These are phyloP conservation scores for Rubia yunnanensis DNA, from an alignment of 257 asterid genomes.

Conservation along the genomic window DNA sequence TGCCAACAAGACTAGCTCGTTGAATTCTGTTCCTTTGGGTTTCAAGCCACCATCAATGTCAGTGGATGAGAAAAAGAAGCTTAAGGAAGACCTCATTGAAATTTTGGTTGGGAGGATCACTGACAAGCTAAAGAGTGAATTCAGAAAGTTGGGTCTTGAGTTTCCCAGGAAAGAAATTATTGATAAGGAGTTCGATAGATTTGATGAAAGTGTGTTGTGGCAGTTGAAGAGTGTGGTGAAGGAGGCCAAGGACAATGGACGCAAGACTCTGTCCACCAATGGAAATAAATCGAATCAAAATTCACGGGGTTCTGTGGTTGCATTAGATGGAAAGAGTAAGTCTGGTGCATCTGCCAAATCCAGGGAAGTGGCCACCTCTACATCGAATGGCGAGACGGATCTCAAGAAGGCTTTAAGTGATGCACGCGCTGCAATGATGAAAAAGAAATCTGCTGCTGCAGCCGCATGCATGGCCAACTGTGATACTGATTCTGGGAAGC, in stretches of 20 bases:
- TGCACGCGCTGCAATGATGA: slow-evolving; percentile 79
- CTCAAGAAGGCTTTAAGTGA: slow-evolving; percentile 66
- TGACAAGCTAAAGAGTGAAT: slow-evolving; percentile 22
- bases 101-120: slow-evolving; percentile 27
- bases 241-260: slow-evolving; percentile 29
- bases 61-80: slow-evolving; percentile 32
- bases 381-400: slow-evolving; percentile 30
- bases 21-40: slow-evolving; percentile 16
- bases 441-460: slow-evolving; percentile 70
- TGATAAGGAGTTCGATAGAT: slow-evolving; percentile 17
- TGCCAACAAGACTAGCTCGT: slow-evolving; percentile 7
- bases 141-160: slow-evolving; percentile 19
- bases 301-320: slow-evolving; percentile 38
- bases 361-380: slow-evolving; percentile 46
- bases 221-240: slow-evolving; percentile 35
- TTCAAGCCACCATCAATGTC: slow-evolving; percentile 12
- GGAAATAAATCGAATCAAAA: slow-evolving; percentile 22
- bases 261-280: not conserved
- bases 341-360: slow-evolving; percentile 13
- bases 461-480: slow-evolving; percentile 56
- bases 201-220: slow-evolving; percentile 36
- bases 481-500: slow-evolving; percentile 31
- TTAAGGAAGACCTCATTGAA: slow-evolving; percentile 32
- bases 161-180: slow-evolving; percentile 13
- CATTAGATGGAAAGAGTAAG: slow-evolving; percentile 31